Evolutionary conservation across 495 filamentous ascomycete species (phyloP), one percentile per base, ranked within the genome.

Genomic region (Penicillium steckii): DNA sequence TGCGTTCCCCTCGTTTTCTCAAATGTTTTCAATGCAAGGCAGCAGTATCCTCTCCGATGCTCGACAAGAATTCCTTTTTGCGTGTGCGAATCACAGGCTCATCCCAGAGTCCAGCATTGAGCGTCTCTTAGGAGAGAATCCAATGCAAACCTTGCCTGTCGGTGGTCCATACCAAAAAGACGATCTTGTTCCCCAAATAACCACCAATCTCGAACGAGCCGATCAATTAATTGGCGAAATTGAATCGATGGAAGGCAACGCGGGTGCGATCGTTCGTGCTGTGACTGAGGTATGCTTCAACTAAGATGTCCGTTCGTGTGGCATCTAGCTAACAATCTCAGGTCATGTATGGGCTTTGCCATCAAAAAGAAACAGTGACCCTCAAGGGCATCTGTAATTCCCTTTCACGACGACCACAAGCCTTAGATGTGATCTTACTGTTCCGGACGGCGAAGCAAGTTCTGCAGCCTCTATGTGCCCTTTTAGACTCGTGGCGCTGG

Each of bases 221-320:
- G 88, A 91, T 55, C 82, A 83, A 50, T 74, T 95, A 25, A 82
- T 96, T 23, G 71, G 70, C 9, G 89, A 96, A 59, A 77, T 97
- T 49, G 91, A 96, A 54, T 86, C 85, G n/a, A 89, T 95, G 79
- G 90, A 96, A 62, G 94, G 94, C 0, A 97, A 98, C 69, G 89
- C 90, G 1, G 94, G 90, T 17, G 91, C 93, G 2, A 90, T 94
- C 24, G 89, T 88, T 21, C 83, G 83, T 37, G 89, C 91, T 7
- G 76, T 97, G 15, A 82, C 86, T 25, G 89, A 96, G 75, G 88
- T 91, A 70, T 44, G 65, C 52, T 46, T 30, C 26, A 35, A 43
- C 19, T 19, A 19, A 12, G 27, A 7, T 23, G 17, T 10, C 9
- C n/a, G 5, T 3, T 4, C n/a, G n/a, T 35, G 32, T 13, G 19